Conservation (phyloP, 2,329 filamentous ascomycete species). For the Trichoderma arundinaceum region DNA sequence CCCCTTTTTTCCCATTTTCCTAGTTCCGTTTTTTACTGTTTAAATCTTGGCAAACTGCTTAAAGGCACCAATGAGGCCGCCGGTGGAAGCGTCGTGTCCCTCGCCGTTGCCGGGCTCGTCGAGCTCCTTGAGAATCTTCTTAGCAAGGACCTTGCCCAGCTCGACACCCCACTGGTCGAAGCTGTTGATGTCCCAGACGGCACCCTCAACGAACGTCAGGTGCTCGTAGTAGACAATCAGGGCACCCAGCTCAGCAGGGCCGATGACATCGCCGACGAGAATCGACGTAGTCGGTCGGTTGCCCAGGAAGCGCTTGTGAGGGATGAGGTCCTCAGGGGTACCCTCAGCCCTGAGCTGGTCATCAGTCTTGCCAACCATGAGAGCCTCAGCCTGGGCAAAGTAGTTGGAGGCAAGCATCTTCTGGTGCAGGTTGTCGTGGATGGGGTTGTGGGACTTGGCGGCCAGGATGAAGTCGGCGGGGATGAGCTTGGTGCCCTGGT, state of each 20-base stretch:
- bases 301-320: conserved; percentile 99
- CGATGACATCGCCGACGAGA: conserved; percentile 87
- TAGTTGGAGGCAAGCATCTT: conserved; percentile 95
- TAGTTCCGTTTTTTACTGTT: conserved; percentile 34
- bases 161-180: conserved; percentile 99
- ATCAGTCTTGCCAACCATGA: conserved; percentile 89
- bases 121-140: conserved; percentile 86
- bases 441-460: conserved; percentile 94
- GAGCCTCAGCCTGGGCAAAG: conserved; percentile 84
- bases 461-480: conserved; percentile 98
- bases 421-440: conserved; percentile 91
- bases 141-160: conserved; percentile 93
- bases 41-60: conserved; percentile 71
- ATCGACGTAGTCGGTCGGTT: conserved; percentile 98
- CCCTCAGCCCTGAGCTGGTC: conserved; percentile 80
- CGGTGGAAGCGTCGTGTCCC: conserved; percentile 86
- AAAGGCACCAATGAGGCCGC: conserved; percentile 87
- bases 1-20: neutral
- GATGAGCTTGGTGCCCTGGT: conserved; percentile 99
- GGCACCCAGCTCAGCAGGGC: conserved; percentile 89
- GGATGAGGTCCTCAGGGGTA: conserved; percentile 74
- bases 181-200: conserved; percentile 99
- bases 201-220: conserved; percentile 95
- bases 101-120: conserved; percentile 74
- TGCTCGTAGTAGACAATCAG: conserved; percentile 99